These are phyloP conservation scores for Cryptosporidium bovis DNA, from an alignment of 169 alveolate species.

Conservation along the genomic window DNA sequence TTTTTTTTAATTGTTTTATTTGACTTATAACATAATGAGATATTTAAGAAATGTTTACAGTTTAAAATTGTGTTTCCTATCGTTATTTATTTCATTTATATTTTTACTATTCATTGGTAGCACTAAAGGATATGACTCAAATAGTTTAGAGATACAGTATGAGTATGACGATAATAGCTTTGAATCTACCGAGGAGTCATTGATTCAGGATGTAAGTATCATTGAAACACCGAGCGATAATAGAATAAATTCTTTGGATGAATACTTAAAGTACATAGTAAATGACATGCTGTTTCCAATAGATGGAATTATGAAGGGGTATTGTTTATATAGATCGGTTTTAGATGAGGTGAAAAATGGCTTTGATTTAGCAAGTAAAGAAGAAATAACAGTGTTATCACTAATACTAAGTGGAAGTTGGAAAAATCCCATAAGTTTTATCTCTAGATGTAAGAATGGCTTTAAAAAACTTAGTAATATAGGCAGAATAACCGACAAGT, in stretches of 20 bases:
- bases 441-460: conserved; percentile 21
- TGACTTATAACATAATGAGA: too few species aligned
- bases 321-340: conserved; percentile 42
- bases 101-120: too few species aligned
- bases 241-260: conserved; percentile 26
- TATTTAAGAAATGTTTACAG: too few species aligned
- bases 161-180: too few species aligned
- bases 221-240: neutral
- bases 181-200: neutral
- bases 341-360: conserved; percentile 9
- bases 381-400: conserved; percentile 20
- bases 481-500: neutral
- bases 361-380: neutral
- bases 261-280: conserved; percentile 26
- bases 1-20: too few species aligned
- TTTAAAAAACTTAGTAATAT: conserved; percentile 27
- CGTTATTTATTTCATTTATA: too few species aligned
- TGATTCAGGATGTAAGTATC: neutral
- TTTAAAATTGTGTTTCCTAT: too few species aligned
- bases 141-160: too few species aligned
- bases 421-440: conserved; percentile 38
- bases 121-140: too few species aligned
- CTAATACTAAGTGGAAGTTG: conserved; percentile 41
- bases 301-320: conserved; percentile 48
- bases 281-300: conserved; percentile 46